Evolutionary conservation across 306 rosid species (phyloP), one percentile per base, ranked within the genome.

Genomic region (Oxytropis ochrocephala): DNA sequence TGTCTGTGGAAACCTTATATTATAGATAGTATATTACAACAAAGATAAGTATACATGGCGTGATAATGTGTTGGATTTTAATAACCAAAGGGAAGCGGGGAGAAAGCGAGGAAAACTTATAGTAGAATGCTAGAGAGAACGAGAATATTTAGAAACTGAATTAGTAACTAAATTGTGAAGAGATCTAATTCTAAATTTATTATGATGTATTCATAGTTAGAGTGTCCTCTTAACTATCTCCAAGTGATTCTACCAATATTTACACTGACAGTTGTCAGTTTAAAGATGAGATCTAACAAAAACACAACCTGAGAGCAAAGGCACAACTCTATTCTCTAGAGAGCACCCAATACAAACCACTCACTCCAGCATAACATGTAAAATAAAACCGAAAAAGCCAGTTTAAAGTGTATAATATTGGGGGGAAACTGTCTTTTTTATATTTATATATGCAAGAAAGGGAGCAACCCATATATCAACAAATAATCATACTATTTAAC

Each of bases 261-360:
- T n/a, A n/a, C n/a, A n/a, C n/a, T 19, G 52, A 62, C 68, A 62
- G 68, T 30, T 1, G 53, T 16, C 53, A 63, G 29, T 39, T 42
- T 63, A 63, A 39, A 63, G 53, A 63, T 42, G 11, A 62, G 67
- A 62, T 62, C 21, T 43, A 63, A 63, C 69, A 63, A 19, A 41
- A 42, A 63, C 53, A 7, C 55, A 43, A 63, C n/a, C 12, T 12
- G 21, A n/a, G n/a, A n/a, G n/a, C n/a, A n/a, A n/a, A n/a, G 24
- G 30, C 17, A 47, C 30, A 33, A 4, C 36, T 19, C 41, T 33
- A 21, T 19, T 36, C 47, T 62, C 51, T 62, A 42, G 19, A 11
- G 68, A 41, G 36, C 12, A 4, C n/a, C 68, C 36, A 61, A 53
- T 42, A 62, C 65, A 58, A 33, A 58, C n/a, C 18, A 39, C 18